These are phyloP conservation scores for Salix caprea DNA, from an alignment of 345 rosid genomes.

Conservation along the genomic window DNA sequence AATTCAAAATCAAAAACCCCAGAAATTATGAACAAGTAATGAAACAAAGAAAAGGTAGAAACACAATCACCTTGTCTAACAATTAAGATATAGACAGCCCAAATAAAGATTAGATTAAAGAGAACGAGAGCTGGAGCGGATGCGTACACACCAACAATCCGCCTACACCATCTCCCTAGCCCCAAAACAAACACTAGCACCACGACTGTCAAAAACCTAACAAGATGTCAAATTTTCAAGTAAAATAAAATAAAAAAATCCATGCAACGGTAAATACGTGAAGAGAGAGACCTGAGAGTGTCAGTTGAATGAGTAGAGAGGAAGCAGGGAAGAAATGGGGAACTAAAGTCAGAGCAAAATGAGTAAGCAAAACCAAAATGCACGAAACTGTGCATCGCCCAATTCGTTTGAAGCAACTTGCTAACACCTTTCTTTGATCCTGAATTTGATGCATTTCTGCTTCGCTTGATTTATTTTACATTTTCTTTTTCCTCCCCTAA, in stretches of 20 bases:
- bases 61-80: slow-evolving; percentile 40
- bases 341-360: slow-evolving; percentile 34
- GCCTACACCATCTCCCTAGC: slow-evolving; percentile 41
- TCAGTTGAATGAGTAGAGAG: slow-evolving; percentile 35
- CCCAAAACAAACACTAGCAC: slow-evolving; percentile 34
- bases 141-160: slow-evolving; percentile 38
- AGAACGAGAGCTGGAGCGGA: slow-evolving; percentile 58
- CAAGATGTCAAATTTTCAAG: not conserved
- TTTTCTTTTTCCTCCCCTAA: no score
- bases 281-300: slow-evolving; percentile 36
- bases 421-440: slow-evolving; percentile 8
- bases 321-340: slow-evolving; percentile 44
- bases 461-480: no score
- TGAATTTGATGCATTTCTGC: slow-evolving; percentile 19
- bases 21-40: not conserved
- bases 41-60: not conserved
- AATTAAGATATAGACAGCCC: slow-evolving; percentile 39
- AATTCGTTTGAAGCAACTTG: slow-evolving; percentile 8
- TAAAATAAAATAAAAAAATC: not conserved
- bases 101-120: slow-evolving; percentile 36
- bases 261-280: not conserved
- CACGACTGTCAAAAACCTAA: slow-evolving; percentile 27
- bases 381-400: slow-evolving; percentile 36
- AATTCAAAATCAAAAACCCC: not conserved
- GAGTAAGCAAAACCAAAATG: slow-evolving; percentile 39